These are phyloP conservation scores for Cyanidium caldarium DNA, from an alignment of 23 red algal species.

Conservation along the genomic window DNA sequence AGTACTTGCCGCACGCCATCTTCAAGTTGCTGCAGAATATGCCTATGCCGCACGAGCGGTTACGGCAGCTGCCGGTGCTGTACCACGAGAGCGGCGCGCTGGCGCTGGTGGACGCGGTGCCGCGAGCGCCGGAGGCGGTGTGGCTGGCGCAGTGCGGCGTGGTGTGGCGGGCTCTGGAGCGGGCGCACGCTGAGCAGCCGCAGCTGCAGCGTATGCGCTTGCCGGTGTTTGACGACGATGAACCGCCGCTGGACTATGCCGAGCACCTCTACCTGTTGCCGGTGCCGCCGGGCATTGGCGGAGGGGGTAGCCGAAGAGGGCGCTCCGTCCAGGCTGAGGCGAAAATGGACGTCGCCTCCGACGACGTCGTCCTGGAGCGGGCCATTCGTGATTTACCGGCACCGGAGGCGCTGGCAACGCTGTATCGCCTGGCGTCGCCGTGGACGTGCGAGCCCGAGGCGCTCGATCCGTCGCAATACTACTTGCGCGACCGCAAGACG, in stretches of 20 bases:
- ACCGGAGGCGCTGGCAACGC: not conserved
- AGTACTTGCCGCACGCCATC: conserved; percentile 88
- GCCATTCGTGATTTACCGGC: not conserved
- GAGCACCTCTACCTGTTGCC: conserved; percentile 72
- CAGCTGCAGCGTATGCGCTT: conserved; percentile 70
- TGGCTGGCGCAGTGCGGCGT: conserved; percentile 82
- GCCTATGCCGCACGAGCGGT: conserved; percentile 92
- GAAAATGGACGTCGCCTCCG: conserved; percentile 14
- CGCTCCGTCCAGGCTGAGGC: no score
- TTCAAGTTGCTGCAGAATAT: conserved; percentile 89
- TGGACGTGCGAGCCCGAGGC: not conserved
- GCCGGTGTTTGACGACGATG: conserved; percentile 91
- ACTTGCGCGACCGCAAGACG: not conserved
- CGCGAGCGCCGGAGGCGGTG: conserved; percentile 67
- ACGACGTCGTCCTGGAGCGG: conserved; percentile 17
- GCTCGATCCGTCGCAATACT: not conserved
- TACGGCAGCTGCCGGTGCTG: conserved; percentile 54
- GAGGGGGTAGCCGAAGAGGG: no score
- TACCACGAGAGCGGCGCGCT: conserved; percentile 90
- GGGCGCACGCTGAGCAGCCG: conserved; percentile 57
- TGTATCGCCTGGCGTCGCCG: not conserved
- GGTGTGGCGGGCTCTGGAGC: conserved; percentile 71
- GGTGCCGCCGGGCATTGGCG: not conserved
- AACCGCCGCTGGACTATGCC: conserved; percentile 82
- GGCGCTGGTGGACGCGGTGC: conserved; percentile 77